phyloP scores from a whole-genome alignment of 2,329 filamentous ascomycete species.

The Zopfia rhizophila region DNA sequence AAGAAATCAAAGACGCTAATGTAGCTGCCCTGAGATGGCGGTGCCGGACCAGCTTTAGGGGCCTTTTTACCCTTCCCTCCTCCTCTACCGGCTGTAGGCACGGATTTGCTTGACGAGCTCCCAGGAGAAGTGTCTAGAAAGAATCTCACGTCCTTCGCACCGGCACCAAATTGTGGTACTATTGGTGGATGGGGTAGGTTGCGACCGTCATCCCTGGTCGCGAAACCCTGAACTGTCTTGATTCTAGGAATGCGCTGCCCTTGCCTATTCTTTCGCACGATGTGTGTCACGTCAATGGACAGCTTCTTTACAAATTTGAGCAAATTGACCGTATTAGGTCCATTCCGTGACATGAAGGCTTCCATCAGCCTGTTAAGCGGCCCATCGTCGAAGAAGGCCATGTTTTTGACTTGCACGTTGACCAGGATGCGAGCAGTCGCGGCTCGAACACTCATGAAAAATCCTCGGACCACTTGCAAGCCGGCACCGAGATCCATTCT shows the following conservation, averaged over 20 bases:
- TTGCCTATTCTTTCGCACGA: conserved; percentile 47
- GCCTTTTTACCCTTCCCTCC: conserved; percentile 25
- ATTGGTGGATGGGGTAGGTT: conserved; percentile 26
- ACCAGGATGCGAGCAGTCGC: conserved; percentile 67
- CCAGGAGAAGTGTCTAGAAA: conserved; percentile 26
- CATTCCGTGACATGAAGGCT: conserved; percentile 19
- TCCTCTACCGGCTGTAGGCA: conserved; percentile 6
- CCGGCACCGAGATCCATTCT: conserved; percentile 58
- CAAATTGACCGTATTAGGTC: conserved; percentile 32
- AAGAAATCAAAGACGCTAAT: conserved; percentile 36
- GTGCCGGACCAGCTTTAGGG: conserved; percentile 13
- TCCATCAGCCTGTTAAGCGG: conserved; percentile 45
- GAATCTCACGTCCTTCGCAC: conserved; percentile 36
- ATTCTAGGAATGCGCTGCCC: conserved; percentile 44
- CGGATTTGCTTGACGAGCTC: no score
- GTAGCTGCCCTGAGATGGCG: conserved; percentile 22
- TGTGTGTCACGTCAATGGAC: conserved; percentile 48
- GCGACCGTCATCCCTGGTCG: conserved; percentile 49
- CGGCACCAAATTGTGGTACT: conserved; percentile 24
- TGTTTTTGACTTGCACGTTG: conserved; percentile 69
- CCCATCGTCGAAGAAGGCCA: conserved; percentile 64
- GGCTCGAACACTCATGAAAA: conserved; percentile 68
- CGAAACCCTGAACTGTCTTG: conserved; percentile 54
- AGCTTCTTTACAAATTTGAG: conserved; percentile 51
- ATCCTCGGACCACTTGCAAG: conserved; percentile 67